Conservation (phyloP, 192 early-diverging fungal genomes). For the Dispira parvispora region DNA sequence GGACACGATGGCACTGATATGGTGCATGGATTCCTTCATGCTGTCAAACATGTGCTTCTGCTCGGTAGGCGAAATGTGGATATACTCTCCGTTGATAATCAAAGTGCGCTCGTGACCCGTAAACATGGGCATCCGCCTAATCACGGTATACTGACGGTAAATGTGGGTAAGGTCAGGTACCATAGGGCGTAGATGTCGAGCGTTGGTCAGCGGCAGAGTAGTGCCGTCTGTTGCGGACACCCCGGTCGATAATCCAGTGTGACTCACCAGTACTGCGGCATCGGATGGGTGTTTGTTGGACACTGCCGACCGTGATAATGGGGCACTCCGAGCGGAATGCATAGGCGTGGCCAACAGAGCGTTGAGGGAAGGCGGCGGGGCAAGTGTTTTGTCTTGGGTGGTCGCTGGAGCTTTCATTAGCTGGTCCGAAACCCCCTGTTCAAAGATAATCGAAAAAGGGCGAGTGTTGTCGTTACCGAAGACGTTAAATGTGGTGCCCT, state of each 20-base stretch:
- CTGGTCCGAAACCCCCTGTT: background rate
- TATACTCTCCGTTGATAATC: slow-evolving; percentile 89
- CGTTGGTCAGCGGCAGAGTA: background rate
- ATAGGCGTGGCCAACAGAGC: background rate
- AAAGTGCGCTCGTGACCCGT: slow-evolving; percentile 69
- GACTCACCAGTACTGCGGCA: background rate
- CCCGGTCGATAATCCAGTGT: background rate
- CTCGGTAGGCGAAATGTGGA: slow-evolving; percentile 77
- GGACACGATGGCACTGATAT: slow-evolving; percentile 38
- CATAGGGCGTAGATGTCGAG: background rate
- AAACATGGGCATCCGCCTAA: slow-evolving; percentile 73
- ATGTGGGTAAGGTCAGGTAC: background rate
- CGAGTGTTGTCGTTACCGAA: background rate
- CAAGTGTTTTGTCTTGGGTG: background rate
- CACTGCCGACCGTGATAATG: background rate
- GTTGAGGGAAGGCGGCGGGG: background rate
- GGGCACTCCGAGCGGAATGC: background rate
- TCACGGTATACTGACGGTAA: slow-evolving; percentile 67
- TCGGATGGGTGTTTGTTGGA: background rate
- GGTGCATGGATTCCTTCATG: slow-evolving; percentile 61
- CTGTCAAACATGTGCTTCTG: slow-evolving; percentile 62
- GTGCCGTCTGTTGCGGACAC: background rate
- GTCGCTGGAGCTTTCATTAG: background rate
- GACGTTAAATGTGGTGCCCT: slow-evolving; percentile 12
- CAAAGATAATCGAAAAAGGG: slow-evolving; percentile 3